Evolutionary conservation across 495 filamentous ascomycete species (phyloP), one percentile per base, ranked within the genome.

Genomic region (Cairneyella variabilis): DNA sequence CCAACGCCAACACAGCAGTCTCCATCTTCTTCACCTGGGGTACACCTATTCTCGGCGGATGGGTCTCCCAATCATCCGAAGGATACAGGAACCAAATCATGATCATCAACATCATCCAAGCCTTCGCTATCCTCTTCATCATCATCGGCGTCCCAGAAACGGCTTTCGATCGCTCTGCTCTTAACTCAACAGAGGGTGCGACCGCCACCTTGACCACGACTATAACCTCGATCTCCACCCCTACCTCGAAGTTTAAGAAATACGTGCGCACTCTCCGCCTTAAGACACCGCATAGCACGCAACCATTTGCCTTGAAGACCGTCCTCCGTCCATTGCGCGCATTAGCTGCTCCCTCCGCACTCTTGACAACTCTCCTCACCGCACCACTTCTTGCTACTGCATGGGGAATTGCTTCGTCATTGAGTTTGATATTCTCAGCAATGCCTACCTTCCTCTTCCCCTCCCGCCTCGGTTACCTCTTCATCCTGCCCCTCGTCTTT

Each of bases 91-190:
- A 70, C 26, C 73, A 76, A 47, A 75, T 72, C 51, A 67, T 68
- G 41, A 69, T 77, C 27, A 63, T 80, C 47, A 75, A 68, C 60
- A 59, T 66, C 42, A 71, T 78, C 46, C 64, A 76, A 47, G 64
- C 68, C 8, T 37, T 77, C 21, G 67, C 73, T 4, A 64, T 78
- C 6, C 59, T 75, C 1, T 63, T 76, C 17, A 47, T 77, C 23
- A 51, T 68, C n/a, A 58, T 78, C 16, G 69, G 64, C n/a, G 59
- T 61, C 0, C 76, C 76, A n/a, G 76, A 80, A 59, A 78, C 75
- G 3, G 56, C 66, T 0, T 80, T 76, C 49, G 59, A 72, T 51
- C 71, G 75, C 11, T 53, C 62, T 1, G 42, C 64, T 11, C 58
- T 55, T 10, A 60, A n/a, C n/a, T n/a, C n/a, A n/a, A n/a, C n/a